Base-by-base conservation (phyloP, 371 early-diverging fungal species). In the Apophysomyces elegans region DNA sequence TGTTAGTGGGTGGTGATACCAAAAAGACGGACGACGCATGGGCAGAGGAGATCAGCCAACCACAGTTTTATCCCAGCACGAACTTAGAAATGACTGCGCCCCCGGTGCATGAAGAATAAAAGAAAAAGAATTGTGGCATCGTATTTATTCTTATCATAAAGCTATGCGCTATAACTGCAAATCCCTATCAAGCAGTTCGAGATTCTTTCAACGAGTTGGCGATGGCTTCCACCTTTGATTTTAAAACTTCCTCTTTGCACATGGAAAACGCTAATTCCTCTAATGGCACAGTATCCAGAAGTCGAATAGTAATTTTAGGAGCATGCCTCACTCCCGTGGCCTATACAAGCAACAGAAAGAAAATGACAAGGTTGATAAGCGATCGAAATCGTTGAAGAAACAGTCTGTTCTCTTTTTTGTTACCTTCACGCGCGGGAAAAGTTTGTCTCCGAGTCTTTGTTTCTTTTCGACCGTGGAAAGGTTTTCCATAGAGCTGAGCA, bases 351-450 rank as follows among this genome's bases (percentile, higher is more conserved):
- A 26, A 26, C 32, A 7, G 47, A 45, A 59, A 43, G 26, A 59
- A 44, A 39, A 38, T 54, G 56, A 44, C 45, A 54, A 18, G 7
- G 56, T 66, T 18, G 50, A 36, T 38, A 21, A 7, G 41, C 18
- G 37, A 66, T 16, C 18, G 16, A 37, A 18, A 38, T 13, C 13
- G 44, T 45, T 12, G n/a, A 38, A 63, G 16, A 65, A 37, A 16
- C 5, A 47, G 5, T 13, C 6, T 7, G 9, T 59, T 57, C 26
- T 68, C 12, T 63, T 41, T 32, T 44, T 64, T 35, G 16, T 67
- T 76, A 78, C 81, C 76, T 83, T 83, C 12, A 83, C 80, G 38
- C 72, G 63, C 14, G 83, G 83, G 61, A 80, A 83, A 11, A 83
- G 62, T 35, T 67, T 59, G 58, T 80, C 83, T 44, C 83, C 83